Percentiles rank a stretch among this genome's conserved stretches.
phyloP scores from a whole-genome alignment of 139 green algal species.

The Chlorella sp. region DNA sequence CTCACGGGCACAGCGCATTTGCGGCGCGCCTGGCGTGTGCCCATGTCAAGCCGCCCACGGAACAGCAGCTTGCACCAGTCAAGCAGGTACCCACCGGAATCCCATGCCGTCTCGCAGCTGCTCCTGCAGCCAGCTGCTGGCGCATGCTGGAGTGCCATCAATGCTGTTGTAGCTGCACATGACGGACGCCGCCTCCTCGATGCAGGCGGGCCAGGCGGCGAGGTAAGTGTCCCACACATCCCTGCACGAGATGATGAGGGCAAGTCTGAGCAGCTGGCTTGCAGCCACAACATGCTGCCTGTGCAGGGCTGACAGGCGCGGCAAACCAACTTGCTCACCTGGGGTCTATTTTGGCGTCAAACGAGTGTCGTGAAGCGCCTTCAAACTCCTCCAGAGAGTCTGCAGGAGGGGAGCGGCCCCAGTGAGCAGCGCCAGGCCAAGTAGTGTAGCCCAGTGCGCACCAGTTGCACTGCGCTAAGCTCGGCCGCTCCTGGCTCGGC shows the following conservation, averaged over 20 bases:
- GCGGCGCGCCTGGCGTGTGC: too few relatives aligned
- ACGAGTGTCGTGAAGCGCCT: slow-evolving; percentile 38
- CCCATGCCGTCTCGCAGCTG: background rate
- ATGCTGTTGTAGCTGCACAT: slow-evolving; percentile 64
- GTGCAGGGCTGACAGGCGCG: too few relatives aligned
- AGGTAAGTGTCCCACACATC: slow-evolving; percentile 50
- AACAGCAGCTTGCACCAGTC: too few relatives aligned
- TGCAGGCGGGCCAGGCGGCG: slow-evolving; percentile 51
- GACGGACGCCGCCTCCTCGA: slow-evolving; percentile 30
- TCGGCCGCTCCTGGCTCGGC: too few relatives aligned
- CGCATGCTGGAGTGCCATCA: slow-evolving; percentile 53
- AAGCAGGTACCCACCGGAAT: background rate
- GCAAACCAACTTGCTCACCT: slow-evolving; percentile 34
- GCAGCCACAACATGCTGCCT: background rate
- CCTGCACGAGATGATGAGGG: slow-evolving; percentile 14
- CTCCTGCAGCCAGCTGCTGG: slow-evolving; percentile 32
- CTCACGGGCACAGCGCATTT: too few relatives aligned
- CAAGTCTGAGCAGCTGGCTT: too few relatives aligned
- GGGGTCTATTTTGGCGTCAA: slow-evolving; percentile 35
- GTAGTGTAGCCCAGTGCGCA: too few relatives aligned
- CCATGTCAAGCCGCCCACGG: too few relatives aligned
- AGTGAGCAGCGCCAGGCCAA: too few relatives aligned
- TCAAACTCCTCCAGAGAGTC: slow-evolving; percentile 49
- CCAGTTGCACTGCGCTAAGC: too few relatives aligned
- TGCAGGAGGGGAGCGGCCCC: too few relatives aligned